Percentiles rank a stretch among this genome's conserved stretches.
Evolutionary conservation across 441 rosid genomes (phyloP).

Genomic region (Populus hybrid): DNA sequence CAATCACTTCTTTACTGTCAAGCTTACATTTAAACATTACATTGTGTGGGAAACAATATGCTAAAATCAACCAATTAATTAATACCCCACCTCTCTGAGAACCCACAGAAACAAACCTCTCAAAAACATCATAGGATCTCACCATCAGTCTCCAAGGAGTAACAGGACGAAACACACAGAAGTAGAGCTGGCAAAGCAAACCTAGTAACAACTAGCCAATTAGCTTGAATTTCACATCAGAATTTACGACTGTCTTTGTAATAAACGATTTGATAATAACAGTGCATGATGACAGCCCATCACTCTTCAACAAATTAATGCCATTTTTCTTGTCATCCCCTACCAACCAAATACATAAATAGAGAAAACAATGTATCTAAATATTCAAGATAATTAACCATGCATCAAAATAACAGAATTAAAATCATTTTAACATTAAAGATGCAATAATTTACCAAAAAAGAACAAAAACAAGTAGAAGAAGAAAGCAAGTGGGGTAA

Average conservation of each 20-base stretch:
- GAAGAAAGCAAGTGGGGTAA: background rate
- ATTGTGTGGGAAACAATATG: background rate
- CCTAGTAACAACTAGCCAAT: background rate
- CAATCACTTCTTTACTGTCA: background rate
- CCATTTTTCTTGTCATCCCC: background rate
- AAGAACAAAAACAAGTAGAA: background rate
- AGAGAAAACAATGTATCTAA: background rate
- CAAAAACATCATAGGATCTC: background rate
- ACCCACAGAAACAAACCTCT: background rate
- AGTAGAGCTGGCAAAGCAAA: background rate
- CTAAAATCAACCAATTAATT: background rate
- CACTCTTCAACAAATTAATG: background rate
- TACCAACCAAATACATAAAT: background rate
- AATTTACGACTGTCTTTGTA: constrained; percentile 1
- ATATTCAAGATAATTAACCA: background rate
- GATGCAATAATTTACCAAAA: background rate
- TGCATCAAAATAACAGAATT: no score
- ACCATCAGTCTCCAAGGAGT: background rate
- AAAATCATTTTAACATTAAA: background rate
- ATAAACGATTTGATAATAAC: background rate
- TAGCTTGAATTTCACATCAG: background rate
- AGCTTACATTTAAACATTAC: background rate
- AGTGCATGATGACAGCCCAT: background rate
- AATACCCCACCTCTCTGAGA: background rate
- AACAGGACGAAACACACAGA: background rate